Evolutionary conservation across 2,329 filamentous ascomycete species (phyloP).

Genomic region (Trichoderma aggressivum): DNA sequence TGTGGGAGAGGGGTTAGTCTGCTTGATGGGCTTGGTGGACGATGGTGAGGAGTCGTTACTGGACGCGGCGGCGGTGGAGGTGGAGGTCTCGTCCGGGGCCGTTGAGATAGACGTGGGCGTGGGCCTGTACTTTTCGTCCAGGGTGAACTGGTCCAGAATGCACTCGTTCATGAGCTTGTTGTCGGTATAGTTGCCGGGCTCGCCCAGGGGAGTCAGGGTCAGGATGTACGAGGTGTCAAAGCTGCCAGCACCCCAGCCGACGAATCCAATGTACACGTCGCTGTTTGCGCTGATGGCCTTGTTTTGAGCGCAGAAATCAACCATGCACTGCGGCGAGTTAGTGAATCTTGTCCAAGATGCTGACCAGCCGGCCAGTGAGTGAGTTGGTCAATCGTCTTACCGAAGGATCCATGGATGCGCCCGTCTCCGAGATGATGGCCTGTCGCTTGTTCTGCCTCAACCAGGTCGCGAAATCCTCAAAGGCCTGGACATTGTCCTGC

Average conservation of each 20-base stretch:
- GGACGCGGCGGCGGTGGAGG: not conserved
- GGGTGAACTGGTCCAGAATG: conserved; percentile 37
- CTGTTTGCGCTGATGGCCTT: conserved; percentile 44
- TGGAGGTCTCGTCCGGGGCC: not conserved
- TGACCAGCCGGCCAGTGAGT: not conserved
- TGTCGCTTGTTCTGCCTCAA: conserved; percentile 45
- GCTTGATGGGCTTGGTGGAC: not conserved
- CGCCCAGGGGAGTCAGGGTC: conserved; percentile 38
- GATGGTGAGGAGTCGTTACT: not conserved
- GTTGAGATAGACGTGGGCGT: conserved; percentile 11
- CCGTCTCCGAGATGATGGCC: conserved; percentile 52
- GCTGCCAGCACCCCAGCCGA: conserved; percentile 46
- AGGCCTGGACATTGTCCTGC: conserved; percentile 50
- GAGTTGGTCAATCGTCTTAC: conserved; percentile 27
- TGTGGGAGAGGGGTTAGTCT: not conserved
- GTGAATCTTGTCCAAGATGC: not conserved
- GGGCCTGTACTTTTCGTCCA: conserved; percentile 14
- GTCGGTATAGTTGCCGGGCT: conserved; percentile 31
- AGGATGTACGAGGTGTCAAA: conserved; percentile 42
- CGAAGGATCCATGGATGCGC: conserved; percentile 42
- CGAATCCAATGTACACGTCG: conserved; percentile 46
- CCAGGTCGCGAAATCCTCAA: conserved; percentile 45
- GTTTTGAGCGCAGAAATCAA: conserved; percentile 46
- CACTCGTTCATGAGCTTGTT: conserved; percentile 43
- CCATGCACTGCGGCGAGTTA: conserved; percentile 36